Conservation (phyloP, 768 basidiomycete genomes). For the Lentinus tigrinus region DNA sequence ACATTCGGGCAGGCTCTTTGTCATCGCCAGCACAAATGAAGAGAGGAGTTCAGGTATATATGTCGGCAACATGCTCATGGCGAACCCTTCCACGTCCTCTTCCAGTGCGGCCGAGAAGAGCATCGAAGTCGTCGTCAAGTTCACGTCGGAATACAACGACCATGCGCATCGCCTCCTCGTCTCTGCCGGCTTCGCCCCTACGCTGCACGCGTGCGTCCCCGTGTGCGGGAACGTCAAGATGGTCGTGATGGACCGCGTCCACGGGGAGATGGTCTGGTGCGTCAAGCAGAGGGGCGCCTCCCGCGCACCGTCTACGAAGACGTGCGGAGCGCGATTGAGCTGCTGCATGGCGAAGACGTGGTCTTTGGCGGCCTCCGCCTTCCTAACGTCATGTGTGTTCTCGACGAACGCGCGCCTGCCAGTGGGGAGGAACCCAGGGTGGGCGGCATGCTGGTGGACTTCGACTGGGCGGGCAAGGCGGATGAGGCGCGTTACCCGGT, state of each 20-base stretch:
- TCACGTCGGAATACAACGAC: slow-evolving; percentile 6
- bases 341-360: slow-evolving; percentile 4
- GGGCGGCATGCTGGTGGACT: slow-evolving; percentile 15
- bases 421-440: not conserved
- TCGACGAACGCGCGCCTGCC: too few species aligned
- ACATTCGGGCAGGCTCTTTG: not conserved
- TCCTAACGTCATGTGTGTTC: slow-evolving; percentile 4
- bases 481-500: slow-evolving; percentile 3
- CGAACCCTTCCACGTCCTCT: too few species aligned
- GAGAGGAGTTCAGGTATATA: not conserved
- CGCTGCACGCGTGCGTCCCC: slow-evolving; percentile 4
- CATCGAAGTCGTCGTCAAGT: slow-evolving; percentile 16
- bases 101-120: too few species aligned
- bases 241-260: slow-evolving; percentile 20
- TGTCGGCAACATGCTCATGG: not conserved
- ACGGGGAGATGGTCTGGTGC: not conserved
- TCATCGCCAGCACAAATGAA: not conserved
- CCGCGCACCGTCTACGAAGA: not conserved
- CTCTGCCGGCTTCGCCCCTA: slow-evolving; percentile 2
- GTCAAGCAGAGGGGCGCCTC: not conserved
- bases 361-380: slow-evolving; percentile 16
- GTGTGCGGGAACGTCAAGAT: slow-evolving; percentile 7
- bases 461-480: slow-evolving; percentile 12
- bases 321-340: slow-evolving; percentile 4
- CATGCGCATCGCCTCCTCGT: slow-evolving; percentile 11